Evolutionary conservation across 768 basidiomycete genomes (phyloP).

Genomic region (Boletus vermiculosoides): DNA sequence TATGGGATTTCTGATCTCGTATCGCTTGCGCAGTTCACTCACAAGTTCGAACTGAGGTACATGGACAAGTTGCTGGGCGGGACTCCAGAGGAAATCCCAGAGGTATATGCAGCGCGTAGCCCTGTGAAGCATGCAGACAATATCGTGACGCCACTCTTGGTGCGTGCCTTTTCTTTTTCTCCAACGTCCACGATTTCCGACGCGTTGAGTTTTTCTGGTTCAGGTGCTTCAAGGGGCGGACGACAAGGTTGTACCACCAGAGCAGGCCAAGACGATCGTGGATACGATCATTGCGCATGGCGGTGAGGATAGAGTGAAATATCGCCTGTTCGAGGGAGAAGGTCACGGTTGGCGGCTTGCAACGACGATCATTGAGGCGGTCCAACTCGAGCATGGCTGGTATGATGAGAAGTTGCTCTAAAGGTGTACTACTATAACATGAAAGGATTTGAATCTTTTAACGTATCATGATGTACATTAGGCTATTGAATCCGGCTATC

Average conservation of each 20-base stretch:
- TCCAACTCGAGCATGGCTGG: conserved; percentile 37
- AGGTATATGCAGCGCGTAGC: conserved; percentile 58
- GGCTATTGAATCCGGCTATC: no score
- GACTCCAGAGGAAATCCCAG: conserved; percentile 46
- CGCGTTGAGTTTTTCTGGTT: conserved; percentile 9
- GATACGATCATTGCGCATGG: conserved; percentile 22
- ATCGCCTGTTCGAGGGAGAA: conserved; percentile 45
- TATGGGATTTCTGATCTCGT: conserved; percentile 70
- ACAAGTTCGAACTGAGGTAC: conserved; percentile 69
- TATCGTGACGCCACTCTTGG: conserved; percentile 64
- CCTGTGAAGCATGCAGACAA: conserved; percentile 60
- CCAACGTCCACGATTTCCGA: neutral
- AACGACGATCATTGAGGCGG: conserved; percentile 35
- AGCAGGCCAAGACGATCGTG: conserved; percentile 48
- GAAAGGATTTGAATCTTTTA: no score
- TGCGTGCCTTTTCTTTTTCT: conserved; percentile 29
- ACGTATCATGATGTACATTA: no score
- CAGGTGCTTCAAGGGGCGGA: conserved; percentile 69
- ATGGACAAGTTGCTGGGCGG: conserved; percentile 66
- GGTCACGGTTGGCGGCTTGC: conserved; percentile 42
- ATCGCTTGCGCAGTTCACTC: conserved; percentile 58
- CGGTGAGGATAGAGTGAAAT: conserved; percentile 31
- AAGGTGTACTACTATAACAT: neutral
- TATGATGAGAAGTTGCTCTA: conserved; percentile 28
- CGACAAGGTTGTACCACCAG: conserved; percentile 66